These are phyloP conservation scores for Ceratocystis diversiconidia DNA, from an alignment of 2,329 filamentous ascomycete genomes.

Conservation along the genomic window DNA sequence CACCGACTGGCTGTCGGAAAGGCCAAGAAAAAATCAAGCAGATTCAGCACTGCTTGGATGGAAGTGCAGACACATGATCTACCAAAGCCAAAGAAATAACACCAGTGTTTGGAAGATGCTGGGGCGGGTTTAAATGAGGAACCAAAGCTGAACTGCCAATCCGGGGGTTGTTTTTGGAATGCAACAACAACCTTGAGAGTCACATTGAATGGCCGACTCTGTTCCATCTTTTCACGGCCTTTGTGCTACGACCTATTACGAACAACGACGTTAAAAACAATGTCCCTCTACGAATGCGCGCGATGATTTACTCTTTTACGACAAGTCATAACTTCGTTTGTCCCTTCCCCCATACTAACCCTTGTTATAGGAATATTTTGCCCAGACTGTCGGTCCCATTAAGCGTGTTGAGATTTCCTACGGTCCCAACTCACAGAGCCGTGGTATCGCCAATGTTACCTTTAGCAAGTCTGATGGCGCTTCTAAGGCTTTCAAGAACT, in stretches of 20 bases:
- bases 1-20: background rate
- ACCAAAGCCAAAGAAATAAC: background rate
- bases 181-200: background rate
- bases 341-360: constrained; percentile 31
- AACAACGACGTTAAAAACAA: constrained; percentile 12
- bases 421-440: constrained; percentile 80
- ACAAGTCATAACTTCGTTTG: constrained; percentile 1
- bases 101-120: background rate
- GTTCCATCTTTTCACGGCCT: background rate
- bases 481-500: constrained; percentile 64
- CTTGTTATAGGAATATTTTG: constrained; percentile 84
- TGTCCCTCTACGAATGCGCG: constrained; percentile 23
- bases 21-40: background rate
- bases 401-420: constrained; percentile 87
- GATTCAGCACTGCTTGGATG: background rate
- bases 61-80: background rate
- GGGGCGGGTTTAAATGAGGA: background rate
- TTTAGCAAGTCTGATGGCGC: constrained; percentile 74
- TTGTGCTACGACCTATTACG: constrained; percentile 1
- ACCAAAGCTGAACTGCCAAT: constrained; percentile 4
- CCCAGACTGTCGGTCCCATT: constrained; percentile 72
- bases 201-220: background rate
- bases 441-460: constrained; percentile 79
- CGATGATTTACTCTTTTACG: constrained; percentile 39
- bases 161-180: constrained; percentile 2